Evolutionary conservation across 169 alveolate genomes (phyloP), one percentile per base, ranked within the genome.

Genomic region (Eimeria sp.): DNA sequence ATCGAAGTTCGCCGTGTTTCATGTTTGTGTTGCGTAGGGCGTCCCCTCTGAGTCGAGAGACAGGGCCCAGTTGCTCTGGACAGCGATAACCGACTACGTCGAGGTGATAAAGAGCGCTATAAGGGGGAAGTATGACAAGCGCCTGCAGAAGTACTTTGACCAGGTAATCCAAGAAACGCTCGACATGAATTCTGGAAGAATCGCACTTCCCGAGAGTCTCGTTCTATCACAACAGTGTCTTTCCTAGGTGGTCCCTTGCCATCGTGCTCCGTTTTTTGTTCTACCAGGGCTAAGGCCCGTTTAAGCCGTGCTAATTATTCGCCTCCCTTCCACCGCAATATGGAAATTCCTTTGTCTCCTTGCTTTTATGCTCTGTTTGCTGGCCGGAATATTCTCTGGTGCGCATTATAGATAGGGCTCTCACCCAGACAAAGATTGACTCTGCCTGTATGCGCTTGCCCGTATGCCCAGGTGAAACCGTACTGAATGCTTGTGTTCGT

Each of bases 31-130:
- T 61, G 70, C n/a, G 11, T 61, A 93, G 89, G 97, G 97, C 22
- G 97, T 95, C 67, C 97, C 97, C 18, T 22, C 75, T 76, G 97
- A 95, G 73, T 75, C 88, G 30, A 20, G 76, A 2, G 95, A 89
- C 80, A 90, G 95, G 40, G 98, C 99, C 95, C 99, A 99, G 95
- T 98, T 99, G 95, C 97, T 99, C 95, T 99, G 99, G 99, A 99
- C 99, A 82, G 98, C 99, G 99, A 98, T 99, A 67, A 99, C 99
- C 16, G 99, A 99, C 96, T 99, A 98, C 95, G 99, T 99, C 61
- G 99, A 99, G 75, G 98, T 98, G 95, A 98, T 99, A 95, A 98
- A 99, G 95, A 99, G 99, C 93, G 98, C 99, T 14, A 99, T 99
- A 73, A 97, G 98, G 89, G 99, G 99, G 54, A 99, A 98, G 97